These are phyloP conservation scores for Amorphotheca resinae DNA, from an alignment of 495 filamentous ascomycete genomes.

Conservation along the genomic window DNA sequence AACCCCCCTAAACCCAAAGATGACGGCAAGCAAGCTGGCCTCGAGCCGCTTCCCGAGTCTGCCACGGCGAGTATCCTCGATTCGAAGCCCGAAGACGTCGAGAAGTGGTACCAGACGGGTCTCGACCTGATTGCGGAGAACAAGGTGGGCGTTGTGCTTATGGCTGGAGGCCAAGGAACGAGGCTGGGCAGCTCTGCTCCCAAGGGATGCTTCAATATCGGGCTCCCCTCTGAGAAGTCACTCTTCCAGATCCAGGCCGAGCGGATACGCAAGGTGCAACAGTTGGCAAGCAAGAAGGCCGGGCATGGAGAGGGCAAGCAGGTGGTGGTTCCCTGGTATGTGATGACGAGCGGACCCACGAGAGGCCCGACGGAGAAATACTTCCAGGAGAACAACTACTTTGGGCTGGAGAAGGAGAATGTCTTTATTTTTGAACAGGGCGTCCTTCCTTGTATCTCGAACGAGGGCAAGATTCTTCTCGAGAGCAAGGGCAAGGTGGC, in stretches of 20 bases:
- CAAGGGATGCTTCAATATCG: constrained; percentile 95
- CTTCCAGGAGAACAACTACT: constrained; percentile 81
- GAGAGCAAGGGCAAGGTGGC: constrained; percentile 86
- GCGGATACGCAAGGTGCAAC: constrained; percentile 78
- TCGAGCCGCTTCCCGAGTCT: constrained; percentile 85
- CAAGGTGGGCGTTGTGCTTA: constrained; percentile 88
- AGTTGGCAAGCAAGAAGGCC: constrained; percentile 60
- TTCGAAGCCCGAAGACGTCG: constrained; percentile 65
- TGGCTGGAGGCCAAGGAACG: constrained; percentile 96
- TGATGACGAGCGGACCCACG: constrained; percentile 99
- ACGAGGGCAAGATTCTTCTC: constrained; percentile 93
- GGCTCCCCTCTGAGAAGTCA: constrained; percentile 79
- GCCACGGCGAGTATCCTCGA: constrained; percentile 87
- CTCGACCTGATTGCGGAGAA: constrained; percentile 75
- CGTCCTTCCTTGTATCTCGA: constrained; percentile 90
- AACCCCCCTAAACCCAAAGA: constrained; percentile 55
- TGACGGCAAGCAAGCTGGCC: constrained; percentile 38
- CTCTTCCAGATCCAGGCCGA: constrained; percentile 97
- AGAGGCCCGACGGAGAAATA: constrained; percentile 82
- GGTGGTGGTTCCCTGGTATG: constrained; percentile 88
- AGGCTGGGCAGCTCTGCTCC: constrained; percentile 87
- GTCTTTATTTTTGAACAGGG: constrained; percentile 95
- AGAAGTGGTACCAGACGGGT: constrained; percentile 76
- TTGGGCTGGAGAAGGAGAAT: constrained; percentile 75
- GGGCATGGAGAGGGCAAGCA: constrained; percentile 36